Evolutionary conservation across 352 stramenopile species (phyloP), one percentile per base, ranked within the genome.

Genomic region (Phytophthora sojae): DNA sequence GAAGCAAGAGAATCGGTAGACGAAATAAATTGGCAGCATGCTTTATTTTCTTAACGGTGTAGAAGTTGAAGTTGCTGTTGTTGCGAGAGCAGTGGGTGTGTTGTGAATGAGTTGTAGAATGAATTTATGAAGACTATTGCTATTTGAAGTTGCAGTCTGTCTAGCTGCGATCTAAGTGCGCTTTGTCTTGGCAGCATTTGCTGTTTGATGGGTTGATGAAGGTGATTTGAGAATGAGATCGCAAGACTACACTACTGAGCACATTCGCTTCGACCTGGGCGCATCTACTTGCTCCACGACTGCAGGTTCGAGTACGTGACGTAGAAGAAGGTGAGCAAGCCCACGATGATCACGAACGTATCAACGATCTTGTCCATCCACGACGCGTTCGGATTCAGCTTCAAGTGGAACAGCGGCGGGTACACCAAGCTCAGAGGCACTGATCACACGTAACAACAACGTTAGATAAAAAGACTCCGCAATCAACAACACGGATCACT

Each of bases 351-450:
- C 56, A 93, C 85, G 45, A 82, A 70, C 23, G 66, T 74, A 65
- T 95, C 88, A 39, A 88, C 76, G 49, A 90, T 57, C 64, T 89
- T 89, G 59, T 89, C 81, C 51, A 79, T 53, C 25, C 79, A 69
- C 15, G 82, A 70, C 30, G 61, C 32, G 17, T 91, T 77, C 21
- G 80, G 75, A 25, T 80, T 77, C 55, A 95, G 67, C 76, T 95
- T 95, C 61, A 93, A 67, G 54, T 95, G 83, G 61, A 95, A 95
- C 45, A 93, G 74, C 47, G 86, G 84, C 23, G 88, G 88, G 59
- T 94, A 95, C 56, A 95, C 82, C 54, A 95, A 95, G 55, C 84
- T 92, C 67, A 95, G 60, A 0, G 88, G 88, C 50, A 95, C 87
- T 94, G 60, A 55, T 26, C 29, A 66, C 9, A 77, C 5, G 23